Evolutionary conservation across 108 stramenopile species (phyloP).

Genomic region (Mayamaea pseudoterrestris): DNA sequence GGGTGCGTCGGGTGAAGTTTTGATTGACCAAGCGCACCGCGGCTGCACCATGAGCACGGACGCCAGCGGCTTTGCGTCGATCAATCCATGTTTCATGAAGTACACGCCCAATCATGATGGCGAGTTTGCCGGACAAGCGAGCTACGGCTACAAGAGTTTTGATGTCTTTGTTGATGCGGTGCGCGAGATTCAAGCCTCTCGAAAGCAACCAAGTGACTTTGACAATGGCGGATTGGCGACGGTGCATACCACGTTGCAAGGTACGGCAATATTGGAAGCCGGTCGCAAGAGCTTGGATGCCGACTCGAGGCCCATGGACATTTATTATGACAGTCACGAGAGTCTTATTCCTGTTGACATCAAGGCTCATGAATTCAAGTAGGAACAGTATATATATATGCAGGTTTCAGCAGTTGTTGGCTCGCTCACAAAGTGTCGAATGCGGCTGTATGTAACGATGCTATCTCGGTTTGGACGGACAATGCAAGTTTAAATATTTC

Average conservation of each 20-base stretch:
- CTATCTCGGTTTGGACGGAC: no score
- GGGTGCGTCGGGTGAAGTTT: constrained; percentile 93
- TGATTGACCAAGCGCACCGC: constrained; percentile 97
- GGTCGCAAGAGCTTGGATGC: constrained; percentile 85
- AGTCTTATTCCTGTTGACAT: constrained; percentile 42
- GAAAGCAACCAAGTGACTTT: constrained; percentile 50
- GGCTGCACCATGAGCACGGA: constrained; percentile 92
- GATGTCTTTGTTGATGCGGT: constrained; percentile 73
- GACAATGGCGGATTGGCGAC: constrained; percentile 89
- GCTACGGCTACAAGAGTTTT: constrained; percentile 95
- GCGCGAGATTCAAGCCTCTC: constrained; percentile 42
- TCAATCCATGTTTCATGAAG: constrained; percentile 99
- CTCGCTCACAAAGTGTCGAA: no score
- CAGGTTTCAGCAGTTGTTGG: no score
- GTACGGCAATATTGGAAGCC: constrained; percentile 97
- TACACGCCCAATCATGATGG: constrained; percentile 90
- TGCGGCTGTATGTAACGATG: no score
- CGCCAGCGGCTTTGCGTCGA: constrained; percentile 71
- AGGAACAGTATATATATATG: no score
- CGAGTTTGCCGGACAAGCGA: constrained; percentile 89
- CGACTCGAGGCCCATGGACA: constrained; percentile 79
- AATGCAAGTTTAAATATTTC: no score
- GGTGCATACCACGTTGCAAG: constrained; percentile 87
- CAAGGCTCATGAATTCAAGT: constrained; percentile 40
- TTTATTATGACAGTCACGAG: constrained; percentile 64